Evolutionary conservation across 2,329 filamentous ascomycete species (phyloP).

Genomic region (Periconia sp.): DNA sequence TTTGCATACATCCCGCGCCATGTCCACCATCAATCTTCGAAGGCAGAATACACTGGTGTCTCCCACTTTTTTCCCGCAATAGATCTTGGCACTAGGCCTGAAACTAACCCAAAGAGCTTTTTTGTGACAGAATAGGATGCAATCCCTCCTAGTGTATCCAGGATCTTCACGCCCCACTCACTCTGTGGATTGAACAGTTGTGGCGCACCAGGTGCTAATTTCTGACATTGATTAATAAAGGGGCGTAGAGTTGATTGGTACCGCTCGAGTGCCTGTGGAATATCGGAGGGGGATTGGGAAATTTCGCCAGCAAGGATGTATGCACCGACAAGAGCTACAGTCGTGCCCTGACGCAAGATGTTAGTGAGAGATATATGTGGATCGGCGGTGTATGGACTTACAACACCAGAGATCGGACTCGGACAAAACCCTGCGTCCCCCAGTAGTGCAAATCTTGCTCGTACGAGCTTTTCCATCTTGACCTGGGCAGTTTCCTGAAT

Average conservation of each 20-base stretch:
- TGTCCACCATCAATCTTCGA: neutral
- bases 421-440: constrained; percentile 51
- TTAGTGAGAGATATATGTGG: constrained; percentile 6
- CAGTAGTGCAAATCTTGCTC: constrained; percentile 42
- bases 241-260: constrained; percentile 28
- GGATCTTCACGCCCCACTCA: constrained; percentile 24
- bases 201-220: constrained; percentile 29
- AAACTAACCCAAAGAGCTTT: neutral
- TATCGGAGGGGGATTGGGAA: constrained; percentile 22
- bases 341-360: constrained; percentile 27
- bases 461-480: constrained; percentile 42
- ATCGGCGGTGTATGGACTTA: constrained; percentile 7
- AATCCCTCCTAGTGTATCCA: constrained; percentile 7
- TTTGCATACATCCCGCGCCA: no score
- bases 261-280: constrained; percentile 25
- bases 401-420: constrained; percentile 36
- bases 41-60: constrained; percentile 1
- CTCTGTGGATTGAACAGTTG: constrained; percentile 33
- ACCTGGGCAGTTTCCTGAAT: constrained; percentile 50
- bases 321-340: constrained; percentile 45
- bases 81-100: neutral
- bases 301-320: constrained; percentile 49
- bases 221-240: constrained; percentile 30
- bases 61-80: constrained; percentile 4
- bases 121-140: neutral